Conservation (phyloP, 306 rosid species). For the Corylus avellana region DNA sequence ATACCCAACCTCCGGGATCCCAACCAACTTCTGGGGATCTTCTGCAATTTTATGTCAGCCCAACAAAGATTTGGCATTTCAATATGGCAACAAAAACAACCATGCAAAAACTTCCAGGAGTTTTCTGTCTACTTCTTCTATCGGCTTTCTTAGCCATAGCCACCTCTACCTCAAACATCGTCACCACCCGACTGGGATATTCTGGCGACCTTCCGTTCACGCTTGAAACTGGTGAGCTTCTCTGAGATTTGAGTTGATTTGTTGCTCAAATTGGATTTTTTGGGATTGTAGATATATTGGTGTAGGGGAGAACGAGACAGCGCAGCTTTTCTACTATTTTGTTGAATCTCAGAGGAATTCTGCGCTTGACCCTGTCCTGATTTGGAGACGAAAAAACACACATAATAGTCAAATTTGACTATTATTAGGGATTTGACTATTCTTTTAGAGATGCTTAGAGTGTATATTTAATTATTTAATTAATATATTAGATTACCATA, state of each 20-base stretch:
- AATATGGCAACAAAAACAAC: not conserved
- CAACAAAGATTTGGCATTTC: too few species aligned
- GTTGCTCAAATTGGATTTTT: not conserved
- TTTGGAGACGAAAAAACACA: not conserved
- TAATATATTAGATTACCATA: too few species aligned
- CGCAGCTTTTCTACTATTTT: conserved; percentile 16
- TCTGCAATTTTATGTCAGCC: too few species aligned
- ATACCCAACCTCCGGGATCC: too few species aligned
- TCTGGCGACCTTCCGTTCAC: conserved; percentile 19
- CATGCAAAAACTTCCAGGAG: not conserved
- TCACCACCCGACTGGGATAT: conserved; percentile 15
- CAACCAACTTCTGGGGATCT: too few species aligned
- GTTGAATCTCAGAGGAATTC: conserved; percentile 18
- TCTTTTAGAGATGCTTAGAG: too few species aligned
- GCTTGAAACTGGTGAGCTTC: conserved; percentile 11
- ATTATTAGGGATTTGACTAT: too few species aligned
- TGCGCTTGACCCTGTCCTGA: conserved; percentile 10
- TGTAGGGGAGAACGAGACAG: conserved; percentile 20
- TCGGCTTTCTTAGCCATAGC: not conserved
- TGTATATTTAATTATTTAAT: too few species aligned
- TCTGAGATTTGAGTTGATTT: not conserved
- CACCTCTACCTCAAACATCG: not conserved
- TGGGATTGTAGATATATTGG: conserved; percentile 14
- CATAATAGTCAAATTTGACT: too few species aligned
- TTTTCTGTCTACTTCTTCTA: not conserved